Evolutionary conservation across 345 rosid species (phyloP).

Genomic region (Geranium brycei): DNA sequence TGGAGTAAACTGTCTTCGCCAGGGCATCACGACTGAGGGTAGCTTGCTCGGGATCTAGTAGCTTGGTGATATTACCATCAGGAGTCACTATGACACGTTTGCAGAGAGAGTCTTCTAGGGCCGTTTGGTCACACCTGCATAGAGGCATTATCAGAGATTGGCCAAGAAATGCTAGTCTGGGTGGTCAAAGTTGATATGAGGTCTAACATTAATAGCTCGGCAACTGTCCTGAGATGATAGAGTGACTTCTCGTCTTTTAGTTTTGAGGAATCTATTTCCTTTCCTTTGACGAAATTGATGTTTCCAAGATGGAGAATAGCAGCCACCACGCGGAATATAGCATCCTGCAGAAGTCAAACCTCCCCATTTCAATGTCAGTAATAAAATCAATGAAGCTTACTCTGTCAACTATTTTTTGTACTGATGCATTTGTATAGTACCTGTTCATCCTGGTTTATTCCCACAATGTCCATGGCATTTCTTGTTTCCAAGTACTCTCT

Average conservation of each 20-base stretch:
- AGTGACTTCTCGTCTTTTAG: conserved; percentile 67
- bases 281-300: conserved; percentile 61
- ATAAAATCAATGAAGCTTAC: conserved; percentile 19
- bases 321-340: conserved; percentile 91
- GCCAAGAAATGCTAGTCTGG: neutral
- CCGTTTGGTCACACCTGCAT: conserved; percentile 63
- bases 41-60: conserved; percentile 88
- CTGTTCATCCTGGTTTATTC: conserved; percentile 83
- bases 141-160: neutral
- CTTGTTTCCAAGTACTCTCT: conserved; percentile 61
- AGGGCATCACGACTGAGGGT: conserved; percentile 66
- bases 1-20: conserved; percentile 82
- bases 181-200: conserved; percentile 4
- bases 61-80: conserved; percentile 71
- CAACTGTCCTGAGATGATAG: conserved; percentile 64
- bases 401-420: no score
- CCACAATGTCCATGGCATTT: conserved; percentile 76
- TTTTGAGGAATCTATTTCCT: conserved; percentile 78
- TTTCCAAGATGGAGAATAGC: conserved; percentile 82
- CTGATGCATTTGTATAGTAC: conserved; percentile 14
- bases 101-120: conserved; percentile 82
- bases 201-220: conserved; percentile 76
- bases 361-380: neutral
- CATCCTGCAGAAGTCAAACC: conserved; percentile 41
- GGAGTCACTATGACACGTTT: conserved; percentile 97